Base-by-base conservation (phyloP, 305 asterid species). In the Fraxinus paxiana region DNA sequence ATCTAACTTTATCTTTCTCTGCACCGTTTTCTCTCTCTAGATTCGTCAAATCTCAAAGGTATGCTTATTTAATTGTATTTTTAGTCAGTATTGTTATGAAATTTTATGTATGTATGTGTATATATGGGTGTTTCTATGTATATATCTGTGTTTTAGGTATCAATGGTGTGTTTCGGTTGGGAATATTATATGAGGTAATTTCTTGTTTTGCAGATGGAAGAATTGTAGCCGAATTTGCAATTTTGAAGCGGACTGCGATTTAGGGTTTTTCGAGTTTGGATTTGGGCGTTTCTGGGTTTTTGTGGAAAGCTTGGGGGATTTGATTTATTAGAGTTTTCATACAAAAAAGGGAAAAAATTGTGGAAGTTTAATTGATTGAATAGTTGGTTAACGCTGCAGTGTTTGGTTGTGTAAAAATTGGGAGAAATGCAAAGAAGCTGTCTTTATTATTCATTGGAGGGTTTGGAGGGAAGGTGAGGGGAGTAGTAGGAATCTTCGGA, bases 391-490 rank as follows among this genome's bases (percentile, higher is more conserved):
- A 80, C 82, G 77, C 79, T 76, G 73, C 85, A 83, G 81, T 79
- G 20, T 82, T 77, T 37, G 77, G 83, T 73, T 83, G 87, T 54
- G 73, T 73, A n/a, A 70, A 72, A 75, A 75, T 82, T 86, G 87
- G 91, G 84, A 87, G 88, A 91, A 87, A 92, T 93, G 94, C 94
- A 30, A 89, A 84, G 67, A 72, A 86, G 84, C 84, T 83, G 76
- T 51, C 87, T 84, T 81, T 87, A 88, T 88, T 94, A 89, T 89
- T 93, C 92, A 82, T 90, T 92, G 96, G 92, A 87, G 91, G 89
- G 86, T 83, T 88, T 88, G 79, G 84, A 84, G 84, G 90, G 90
- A 86, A 79, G 91, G 87, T 69, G 85, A 84, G 86, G 85, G 83
- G 74, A 82, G 86, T 83, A 37, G 22, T 85, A 79, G 86, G 77